A percentile compares a stretch with the other conserved stretches of the same genome.
phyloP scores from a whole-genome alignment of 768 basidiomycete species.

The Kwoniella newhampshirensis region DNA sequence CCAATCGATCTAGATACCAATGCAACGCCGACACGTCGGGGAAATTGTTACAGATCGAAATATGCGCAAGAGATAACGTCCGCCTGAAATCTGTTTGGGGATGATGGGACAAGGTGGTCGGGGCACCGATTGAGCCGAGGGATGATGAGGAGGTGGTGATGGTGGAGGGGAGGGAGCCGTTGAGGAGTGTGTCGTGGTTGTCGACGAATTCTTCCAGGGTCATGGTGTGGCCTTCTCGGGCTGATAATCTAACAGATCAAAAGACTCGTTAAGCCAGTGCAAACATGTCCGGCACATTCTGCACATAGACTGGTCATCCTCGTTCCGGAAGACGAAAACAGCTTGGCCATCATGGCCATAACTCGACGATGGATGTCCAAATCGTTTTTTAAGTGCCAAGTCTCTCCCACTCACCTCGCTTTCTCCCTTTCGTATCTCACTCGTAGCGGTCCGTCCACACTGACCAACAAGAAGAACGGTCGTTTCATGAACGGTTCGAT shows the following conservation, averaged over 20 bases:
- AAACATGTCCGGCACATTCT: background rate
- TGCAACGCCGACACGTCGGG: constrained; percentile 56
- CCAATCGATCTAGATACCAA: constrained; percentile 64
- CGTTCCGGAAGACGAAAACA: too few relatives aligned
- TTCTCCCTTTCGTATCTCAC: constrained; percentile 65
- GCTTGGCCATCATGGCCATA: too few relatives aligned
- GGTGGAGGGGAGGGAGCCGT: constrained; percentile 25
- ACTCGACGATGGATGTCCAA: too few relatives aligned
- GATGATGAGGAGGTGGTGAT: constrained; percentile 16
- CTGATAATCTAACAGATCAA: background rate
- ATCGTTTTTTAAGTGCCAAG: too few relatives aligned
- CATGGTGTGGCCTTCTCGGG: constrained; percentile 2
- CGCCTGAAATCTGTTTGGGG: constrained; percentile 38
- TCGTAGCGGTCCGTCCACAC: constrained; percentile 76
- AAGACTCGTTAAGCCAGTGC: background rate
- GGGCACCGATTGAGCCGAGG: too few relatives aligned
- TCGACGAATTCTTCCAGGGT: constrained; percentile 70
- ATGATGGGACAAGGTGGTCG: constrained; percentile 20
- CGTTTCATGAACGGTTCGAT: constrained; percentile 74
- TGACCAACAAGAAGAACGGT: constrained; percentile 85
- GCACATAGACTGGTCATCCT: background rate
- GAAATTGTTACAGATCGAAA: constrained; percentile 52
- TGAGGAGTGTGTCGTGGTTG: constrained; percentile 65
- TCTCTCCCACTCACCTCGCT: constrained; percentile 54
- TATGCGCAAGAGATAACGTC: constrained; percentile 40